Base-by-base conservation (phyloP, 805 yeast genomes). In the Starmerella tilneyi region DNA sequence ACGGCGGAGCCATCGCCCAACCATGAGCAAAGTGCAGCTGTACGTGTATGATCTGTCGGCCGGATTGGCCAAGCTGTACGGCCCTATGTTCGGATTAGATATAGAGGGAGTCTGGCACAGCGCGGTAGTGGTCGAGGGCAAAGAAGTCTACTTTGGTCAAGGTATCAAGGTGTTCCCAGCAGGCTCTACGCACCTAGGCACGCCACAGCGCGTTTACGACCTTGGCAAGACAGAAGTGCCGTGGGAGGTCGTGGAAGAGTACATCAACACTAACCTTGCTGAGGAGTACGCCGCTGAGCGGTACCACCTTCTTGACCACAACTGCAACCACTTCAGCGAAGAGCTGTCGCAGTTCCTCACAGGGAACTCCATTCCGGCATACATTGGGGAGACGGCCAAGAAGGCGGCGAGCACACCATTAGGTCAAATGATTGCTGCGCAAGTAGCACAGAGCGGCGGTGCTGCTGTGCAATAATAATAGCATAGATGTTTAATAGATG, bases 71-170 rank as follows among this genome's bases (percentile, higher is more conserved):
- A 35, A 34, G 7, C 24, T 41, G 7, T 50, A 46, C 35, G 65
- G 70, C 9, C 54, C 65, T 17, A 65, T 72, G 52, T 55, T 79
- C 8, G 84, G 84, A 16, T 50, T 57, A 40, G 64, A 58, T 7
- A 57, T 76, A 8, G 82, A 78, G 23, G 85, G 84, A 12, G 70
- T 79, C 6, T 80, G 79, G 67, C 85, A 79, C 58, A 78, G 84
- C 0, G 69, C 76, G 2, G 60, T 67, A 7, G 72, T 77, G 1
- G 76, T 76, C 9, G 67, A 73, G 16, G 66, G 69, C 52, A 71
- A 68, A n/a, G 85, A 79, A 54, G 67, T 71, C 51, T 79, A 70
- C 55, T 76, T 74, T 43, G 81, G 79, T 46, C 70, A 70, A 31
- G 84, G 83, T 13, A 75, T 80, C 36, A 64, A 68, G 28, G 66